phyloP scores from a whole-genome alignment of 129 eudicot genomes.

The Escallonia rubra region DNA sequence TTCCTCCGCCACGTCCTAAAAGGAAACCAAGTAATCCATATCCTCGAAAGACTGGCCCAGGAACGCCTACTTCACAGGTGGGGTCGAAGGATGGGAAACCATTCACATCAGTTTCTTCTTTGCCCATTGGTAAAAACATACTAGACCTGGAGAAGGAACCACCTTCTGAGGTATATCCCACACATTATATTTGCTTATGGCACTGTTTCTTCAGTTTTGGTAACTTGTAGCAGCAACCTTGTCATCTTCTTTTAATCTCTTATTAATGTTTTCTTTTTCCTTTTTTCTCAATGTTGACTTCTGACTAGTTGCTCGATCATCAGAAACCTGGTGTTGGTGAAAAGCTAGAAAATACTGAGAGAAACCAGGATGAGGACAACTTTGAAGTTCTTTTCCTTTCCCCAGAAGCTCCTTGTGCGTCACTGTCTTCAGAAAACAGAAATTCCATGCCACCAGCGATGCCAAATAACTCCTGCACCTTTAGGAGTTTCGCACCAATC shows the following conservation, averaged over 20 bases:
- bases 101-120: constrained; percentile 33
- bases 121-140: constrained; percentile 24
- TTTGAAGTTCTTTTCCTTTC: constrained; percentile 27
- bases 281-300: constrained; percentile 3
- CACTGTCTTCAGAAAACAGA: constrained; percentile 29
- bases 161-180: constrained; percentile 48
- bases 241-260: background rate
- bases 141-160: constrained; percentile 61
- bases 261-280: background rate
- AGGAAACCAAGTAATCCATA: constrained; percentile 96
- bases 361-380: constrained; percentile 22
- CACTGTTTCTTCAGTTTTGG: background rate
- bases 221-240: too few species aligned
- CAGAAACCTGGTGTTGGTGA: constrained; percentile 48
- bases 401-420: constrained; percentile 36
- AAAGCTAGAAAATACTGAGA: constrained; percentile 18
- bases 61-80: constrained; percentile 32
- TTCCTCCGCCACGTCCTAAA: constrained; percentile 99
- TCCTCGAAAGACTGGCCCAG: constrained; percentile 66
- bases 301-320: constrained; percentile 6
- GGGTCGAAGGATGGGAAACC: constrained; percentile 47
- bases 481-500: constrained; percentile 48
- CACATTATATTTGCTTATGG: background rate
- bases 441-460: constrained; percentile 18
- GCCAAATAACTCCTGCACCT: constrained; percentile 29